Conservation (phyloP, 1,284 basidiomycete genomes). For the Pseudozyma flocculosa region DNA sequence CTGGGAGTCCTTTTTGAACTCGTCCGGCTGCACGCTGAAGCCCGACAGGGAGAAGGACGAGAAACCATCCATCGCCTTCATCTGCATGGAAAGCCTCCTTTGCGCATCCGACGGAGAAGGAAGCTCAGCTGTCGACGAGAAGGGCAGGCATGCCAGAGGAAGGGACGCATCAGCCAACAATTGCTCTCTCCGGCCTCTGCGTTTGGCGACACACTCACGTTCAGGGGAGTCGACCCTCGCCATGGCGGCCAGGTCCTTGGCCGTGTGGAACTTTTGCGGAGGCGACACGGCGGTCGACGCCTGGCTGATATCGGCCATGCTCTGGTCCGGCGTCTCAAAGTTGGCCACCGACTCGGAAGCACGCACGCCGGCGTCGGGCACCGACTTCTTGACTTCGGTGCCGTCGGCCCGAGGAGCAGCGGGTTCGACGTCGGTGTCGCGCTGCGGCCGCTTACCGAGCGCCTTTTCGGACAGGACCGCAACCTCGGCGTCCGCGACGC, state of each 20-base stretch:
- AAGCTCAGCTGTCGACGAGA: neutral
- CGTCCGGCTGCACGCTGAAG: slow-evolving; percentile 4
- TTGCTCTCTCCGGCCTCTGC: too few species aligned
- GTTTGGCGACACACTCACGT: too few species aligned
- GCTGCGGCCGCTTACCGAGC: slow-evolving; percentile 16
- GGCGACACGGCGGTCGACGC: neutral
- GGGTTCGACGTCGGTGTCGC: neutral
- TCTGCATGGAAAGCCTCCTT: slow-evolving; percentile 14
- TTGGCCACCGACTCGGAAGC: slow-evolving; percentile 5
- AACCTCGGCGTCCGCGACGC: too few species aligned
- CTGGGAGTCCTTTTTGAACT: neutral
- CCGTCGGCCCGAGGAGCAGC: too few species aligned
- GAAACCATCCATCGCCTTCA: slow-evolving; percentile 13
- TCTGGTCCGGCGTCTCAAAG: slow-evolving; percentile 25
- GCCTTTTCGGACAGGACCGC: slow-evolving; percentile 13
- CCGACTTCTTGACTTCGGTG: too few species aligned
- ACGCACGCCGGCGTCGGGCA: too few species aligned
- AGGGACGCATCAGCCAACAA: too few species aligned
- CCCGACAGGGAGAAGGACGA: slow-evolving; percentile 13
- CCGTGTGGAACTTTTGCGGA: slow-evolving; percentile 30
- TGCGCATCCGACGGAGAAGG: neutral
- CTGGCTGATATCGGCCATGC: slow-evolving; percentile 20
- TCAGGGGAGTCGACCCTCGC: slow-evolving; percentile 1
- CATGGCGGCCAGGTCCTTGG: slow-evolving; percentile 25
- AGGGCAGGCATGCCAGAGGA: too few species aligned